These are phyloP conservation scores for Sugiyamaella japonica DNA, from an alignment of 1,139 yeast genomes.

Conservation along the genomic window DNA sequence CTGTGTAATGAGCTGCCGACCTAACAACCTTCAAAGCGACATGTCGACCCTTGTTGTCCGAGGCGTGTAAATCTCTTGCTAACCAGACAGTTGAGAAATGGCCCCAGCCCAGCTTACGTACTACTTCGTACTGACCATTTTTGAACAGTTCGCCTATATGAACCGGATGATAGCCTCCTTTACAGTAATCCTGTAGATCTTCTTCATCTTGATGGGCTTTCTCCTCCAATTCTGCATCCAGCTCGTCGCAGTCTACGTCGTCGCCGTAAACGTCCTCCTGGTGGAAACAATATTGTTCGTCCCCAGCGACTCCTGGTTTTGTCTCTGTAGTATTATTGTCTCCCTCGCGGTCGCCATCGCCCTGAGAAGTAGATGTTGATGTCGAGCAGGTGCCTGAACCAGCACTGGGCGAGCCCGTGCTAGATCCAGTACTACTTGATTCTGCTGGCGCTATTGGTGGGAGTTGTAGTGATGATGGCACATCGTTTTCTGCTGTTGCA, in stretches of 20 bases:
- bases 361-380: neutral
- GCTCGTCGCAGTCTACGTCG: conserved; percentile 63
- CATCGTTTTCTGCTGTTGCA: neutral
- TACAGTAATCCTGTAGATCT: conserved; percentile 65
- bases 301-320: neutral
- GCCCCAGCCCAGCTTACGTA: conserved; percentile 89
- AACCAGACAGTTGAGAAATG: conserved; percentile 91
- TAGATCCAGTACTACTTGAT: neutral
- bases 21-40: conserved; percentile 86
- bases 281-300: conserved; percentile 7
- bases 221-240: conserved; percentile 23
- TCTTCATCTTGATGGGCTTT: conserved; percentile 53
- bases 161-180: conserved; percentile 90
- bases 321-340: no score
- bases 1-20: conserved; percentile 66
- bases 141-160: conserved; percentile 66
- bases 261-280: conserved; percentile 41
- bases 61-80: conserved; percentile 53
- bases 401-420: neutral
- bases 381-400: neutral
- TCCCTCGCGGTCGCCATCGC: neutral
- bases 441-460: neutral
- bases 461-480: neutral
- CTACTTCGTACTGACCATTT: conserved; percentile 61
- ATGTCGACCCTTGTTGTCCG: conserved; percentile 46